These are phyloP conservation scores for Talaromyces funiculosus DNA, from an alignment of 2,329 filamentous ascomycete species.

Conservation along the genomic window DNA sequence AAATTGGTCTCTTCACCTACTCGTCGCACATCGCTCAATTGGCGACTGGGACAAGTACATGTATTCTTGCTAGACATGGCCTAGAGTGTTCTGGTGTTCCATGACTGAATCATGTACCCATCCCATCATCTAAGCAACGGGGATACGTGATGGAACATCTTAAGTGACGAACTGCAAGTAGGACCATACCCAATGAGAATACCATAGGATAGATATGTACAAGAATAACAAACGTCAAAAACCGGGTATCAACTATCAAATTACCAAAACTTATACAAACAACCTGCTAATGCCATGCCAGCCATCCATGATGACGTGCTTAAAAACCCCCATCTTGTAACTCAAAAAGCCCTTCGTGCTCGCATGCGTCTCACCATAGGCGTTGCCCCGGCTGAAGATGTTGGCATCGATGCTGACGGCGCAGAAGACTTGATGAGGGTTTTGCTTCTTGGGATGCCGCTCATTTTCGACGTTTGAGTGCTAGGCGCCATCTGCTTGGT, in stretches of 20 bases:
- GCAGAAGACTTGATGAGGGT: slow-evolving; percentile 23
- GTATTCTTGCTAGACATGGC: no score
- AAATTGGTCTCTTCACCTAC: no score
- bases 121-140: no score
- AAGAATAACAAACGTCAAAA: background rate
- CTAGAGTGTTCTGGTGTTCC: no score
- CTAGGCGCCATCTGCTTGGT: slow-evolving; percentile 2
- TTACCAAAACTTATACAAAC: background rate
- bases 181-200: no score
- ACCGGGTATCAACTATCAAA: slow-evolving; percentile 2
- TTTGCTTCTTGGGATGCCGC: slow-evolving; percentile 22
- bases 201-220: background rate
- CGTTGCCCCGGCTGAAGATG: slow-evolving; percentile 29
- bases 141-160: no score
- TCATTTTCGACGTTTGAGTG: slow-evolving; percentile 18
- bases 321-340: background rate
- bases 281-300: background rate
- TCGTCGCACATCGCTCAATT: no score
- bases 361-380: slow-evolving; percentile 32
- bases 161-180: no score
- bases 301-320: background rate
- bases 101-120: no score
- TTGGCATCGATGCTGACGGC: slow-evolving; percentile 6
- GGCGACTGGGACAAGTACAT: no score
- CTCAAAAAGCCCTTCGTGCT: slow-evolving; percentile 12